A percentile compares a stretch with the other conserved stretches of the same genome.
Conservation (phyloP, 495 filamentous ascomycete genomes). For the Aspergillus saccharolyticus region DNA sequence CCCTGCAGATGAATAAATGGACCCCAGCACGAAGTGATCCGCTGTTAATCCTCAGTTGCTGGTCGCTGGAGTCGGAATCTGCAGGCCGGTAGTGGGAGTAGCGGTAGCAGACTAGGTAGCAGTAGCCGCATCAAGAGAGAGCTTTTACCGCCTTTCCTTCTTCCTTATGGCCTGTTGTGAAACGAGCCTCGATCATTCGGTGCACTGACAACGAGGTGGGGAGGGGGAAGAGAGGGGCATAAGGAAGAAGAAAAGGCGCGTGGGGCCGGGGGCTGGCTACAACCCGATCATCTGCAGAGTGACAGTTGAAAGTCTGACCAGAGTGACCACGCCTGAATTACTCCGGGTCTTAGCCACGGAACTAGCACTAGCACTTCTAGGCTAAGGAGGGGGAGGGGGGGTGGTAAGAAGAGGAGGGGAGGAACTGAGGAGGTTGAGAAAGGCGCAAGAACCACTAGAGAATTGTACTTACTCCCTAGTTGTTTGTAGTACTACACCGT, state of each 20-base stretch:
- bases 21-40: too few relatives aligned
- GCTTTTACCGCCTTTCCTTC: not conserved
- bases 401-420: too few relatives aligned
- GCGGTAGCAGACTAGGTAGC: not conserved
- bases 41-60: not conserved
- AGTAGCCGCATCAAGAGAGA: not conserved
- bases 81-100: too few relatives aligned
- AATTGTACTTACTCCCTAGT: too few relatives aligned
- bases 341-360: not conserved
- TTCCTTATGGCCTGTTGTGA: not conserved
- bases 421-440: too few relatives aligned
- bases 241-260: slow-evolving; percentile 5
- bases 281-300: slow-evolving; percentile 19
- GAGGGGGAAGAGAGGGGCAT: slow-evolving; percentile 6
- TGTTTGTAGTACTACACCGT: too few relatives aligned
- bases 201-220: slow-evolving; percentile 6
- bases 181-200: not conserved
- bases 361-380: not conserved
- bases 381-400: too few relatives aligned
- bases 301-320: slow-evolving; percentile 6
- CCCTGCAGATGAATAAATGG: not conserved
- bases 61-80: not conserved
- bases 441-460: too few relatives aligned
- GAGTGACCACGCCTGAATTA: not conserved
- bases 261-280: slow-evolving; percentile 10